Evolutionary conservation across 306 rosid species (phyloP).

Genomic region (Malus domestica): DNA sequence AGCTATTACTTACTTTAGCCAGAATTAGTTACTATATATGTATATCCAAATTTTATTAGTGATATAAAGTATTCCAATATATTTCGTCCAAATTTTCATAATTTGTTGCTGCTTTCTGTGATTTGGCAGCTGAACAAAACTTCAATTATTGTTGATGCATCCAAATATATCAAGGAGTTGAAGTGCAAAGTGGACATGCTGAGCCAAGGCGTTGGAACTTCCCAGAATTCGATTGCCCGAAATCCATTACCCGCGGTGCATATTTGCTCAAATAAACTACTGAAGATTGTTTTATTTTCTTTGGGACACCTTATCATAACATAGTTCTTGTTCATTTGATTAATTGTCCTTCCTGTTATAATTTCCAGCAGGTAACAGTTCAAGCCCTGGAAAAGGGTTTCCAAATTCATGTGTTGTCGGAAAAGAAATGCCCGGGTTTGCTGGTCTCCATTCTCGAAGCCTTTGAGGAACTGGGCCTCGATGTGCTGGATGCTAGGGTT

Average conservation of each 20-base stretch:
- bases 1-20: neutral
- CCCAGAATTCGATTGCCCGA: constrained; percentile 29
- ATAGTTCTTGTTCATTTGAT: neutral
- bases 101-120: neutral
- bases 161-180: constrained; percentile 61
- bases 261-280: too few relatives aligned
- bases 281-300: neutral
- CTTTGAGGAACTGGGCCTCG: constrained; percentile 71
- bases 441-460: constrained; percentile 63
- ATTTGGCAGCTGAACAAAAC: constrained; percentile 53
- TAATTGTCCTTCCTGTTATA: neutral
- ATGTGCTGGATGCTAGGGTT: constrained; percentile 85
- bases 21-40: neutral
- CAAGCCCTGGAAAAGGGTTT: constrained; percentile 67
- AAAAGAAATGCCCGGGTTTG: constrained; percentile 64
- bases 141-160: constrained; percentile 69
- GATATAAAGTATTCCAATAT: neutral
- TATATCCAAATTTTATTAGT: neutral
- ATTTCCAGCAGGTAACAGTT: constrained; percentile 56
- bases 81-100: neutral
- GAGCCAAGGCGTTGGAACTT: constrained; percentile 40
- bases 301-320: neutral
- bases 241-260: constrained; percentile 44
- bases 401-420: constrained; percentile 55
- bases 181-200: constrained; percentile 55